Conservation (phyloP, 164 flowering plant species). For the Akebia trifoliata region DNA sequence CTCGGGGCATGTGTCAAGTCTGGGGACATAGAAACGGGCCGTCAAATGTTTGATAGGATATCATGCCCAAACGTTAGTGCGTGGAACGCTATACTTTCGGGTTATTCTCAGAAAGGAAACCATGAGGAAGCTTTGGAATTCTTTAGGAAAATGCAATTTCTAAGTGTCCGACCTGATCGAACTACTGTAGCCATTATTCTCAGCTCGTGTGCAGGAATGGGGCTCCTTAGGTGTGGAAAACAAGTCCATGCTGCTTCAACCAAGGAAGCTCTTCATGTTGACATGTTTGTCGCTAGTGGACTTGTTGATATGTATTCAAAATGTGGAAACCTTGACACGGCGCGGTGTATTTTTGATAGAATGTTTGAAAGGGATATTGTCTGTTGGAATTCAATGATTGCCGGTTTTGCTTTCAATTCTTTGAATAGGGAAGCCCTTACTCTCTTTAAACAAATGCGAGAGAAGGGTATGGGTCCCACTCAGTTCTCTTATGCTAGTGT, state of each 20-base stretch:
- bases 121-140: constrained; percentile 52
- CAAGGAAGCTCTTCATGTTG: constrained; percentile 31
- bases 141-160: constrained; percentile 76
- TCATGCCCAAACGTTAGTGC: constrained; percentile 49
- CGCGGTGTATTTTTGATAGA: constrained; percentile 40
- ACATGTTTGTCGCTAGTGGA: constrained; percentile 65
- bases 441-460: constrained; percentile 55
- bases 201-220: constrained; percentile 64
- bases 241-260: constrained; percentile 60
- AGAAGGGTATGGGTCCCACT: constrained; percentile 43
- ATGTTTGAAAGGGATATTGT: constrained; percentile 48
- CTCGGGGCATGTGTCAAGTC: constrained; percentile 59
- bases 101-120: constrained; percentile 47
- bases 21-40: constrained; percentile 51
- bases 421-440: constrained; percentile 47
- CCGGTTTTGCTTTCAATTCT: constrained; percentile 56
- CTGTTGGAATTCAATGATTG: constrained; percentile 80
- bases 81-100: constrained; percentile 81
- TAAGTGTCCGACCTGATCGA: constrained; percentile 44
- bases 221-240: constrained; percentile 57
- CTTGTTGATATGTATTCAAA: constrained; percentile 72
- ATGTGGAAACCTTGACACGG: constrained; percentile 43
- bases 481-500: constrained; percentile 60
- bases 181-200: constrained; percentile 60
- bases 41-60: constrained; percentile 42